A percentile compares a stretch with the other conserved stretches of the same genome.
Conservation (phyloP, 352 stramenopile genomes). For the Phytophthora colocasiae region DNA sequence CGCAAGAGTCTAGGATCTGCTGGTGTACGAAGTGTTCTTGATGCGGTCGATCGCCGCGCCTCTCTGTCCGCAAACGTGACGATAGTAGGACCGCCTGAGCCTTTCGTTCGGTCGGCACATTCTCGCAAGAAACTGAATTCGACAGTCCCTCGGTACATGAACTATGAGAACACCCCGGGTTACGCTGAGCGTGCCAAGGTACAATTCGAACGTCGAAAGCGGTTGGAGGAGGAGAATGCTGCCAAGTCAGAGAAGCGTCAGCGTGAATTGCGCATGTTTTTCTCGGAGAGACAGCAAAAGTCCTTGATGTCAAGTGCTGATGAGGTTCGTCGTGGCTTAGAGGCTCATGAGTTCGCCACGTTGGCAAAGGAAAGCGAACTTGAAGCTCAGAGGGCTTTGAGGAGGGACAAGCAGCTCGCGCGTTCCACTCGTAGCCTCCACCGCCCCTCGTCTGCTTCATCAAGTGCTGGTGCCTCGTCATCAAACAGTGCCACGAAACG, state of each 20-base stretch:
- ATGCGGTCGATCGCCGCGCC: constrained; percentile 34
- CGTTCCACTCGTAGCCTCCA: constrained; percentile 7
- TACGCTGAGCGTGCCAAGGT: constrained; percentile 58
- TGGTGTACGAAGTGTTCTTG: constrained; percentile 22
- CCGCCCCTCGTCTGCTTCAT: constrained; percentile 21
- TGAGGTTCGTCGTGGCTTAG: constrained; percentile 58
- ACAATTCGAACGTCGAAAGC: constrained; percentile 71
- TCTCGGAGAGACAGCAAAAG: constrained; percentile 56
- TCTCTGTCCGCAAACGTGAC: constrained; percentile 31
- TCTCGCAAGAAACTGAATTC: constrained; percentile 58
- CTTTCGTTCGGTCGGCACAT: constrained; percentile 37
- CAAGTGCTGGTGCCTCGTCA: constrained; percentile 25
- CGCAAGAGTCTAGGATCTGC: constrained; percentile 51
- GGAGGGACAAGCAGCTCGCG: constrained; percentile 19
- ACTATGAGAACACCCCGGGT: constrained; percentile 57
- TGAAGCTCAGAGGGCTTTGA: constrained; percentile 19
- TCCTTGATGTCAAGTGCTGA: constrained; percentile 46
- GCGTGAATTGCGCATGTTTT: constrained; percentile 53
- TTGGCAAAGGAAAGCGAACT: constrained; percentile 36
- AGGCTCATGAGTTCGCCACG: constrained; percentile 58
- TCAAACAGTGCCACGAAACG: constrained; percentile 25
- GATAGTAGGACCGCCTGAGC: constrained; percentile 33
- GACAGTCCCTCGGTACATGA: constrained; percentile 66
- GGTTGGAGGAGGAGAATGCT: constrained; percentile 69
- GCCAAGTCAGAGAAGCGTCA: constrained; percentile 67